Base-by-base conservation (phyloP, 805 yeast species). In the Ogataea populi-albae region DNA sequence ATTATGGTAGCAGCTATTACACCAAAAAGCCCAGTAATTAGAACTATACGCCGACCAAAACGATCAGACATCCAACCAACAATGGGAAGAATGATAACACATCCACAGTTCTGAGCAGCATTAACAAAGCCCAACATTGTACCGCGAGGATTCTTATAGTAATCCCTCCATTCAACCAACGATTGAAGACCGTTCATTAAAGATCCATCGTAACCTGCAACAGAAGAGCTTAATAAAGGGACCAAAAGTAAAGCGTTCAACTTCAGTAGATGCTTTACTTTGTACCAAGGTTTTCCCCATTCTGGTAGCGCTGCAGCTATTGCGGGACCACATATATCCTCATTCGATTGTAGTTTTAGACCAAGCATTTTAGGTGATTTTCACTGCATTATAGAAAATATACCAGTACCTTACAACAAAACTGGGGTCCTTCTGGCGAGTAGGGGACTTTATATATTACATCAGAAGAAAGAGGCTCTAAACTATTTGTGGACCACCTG, bases 11-110 rank as follows among this genome's bases (percentile, higher is more conserved):
- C 85, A 27, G 77, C 41, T 20, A 75, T 59, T 46, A 80, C 73
- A 30, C 77, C 64, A 12, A 66, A 12, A 29, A 76, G 62, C 9
- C 88, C 87, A 16, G 63, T 31, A 17, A 71, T 47, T 23, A 81
- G 67, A 37, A 73, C 52, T 16, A 75, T 75, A 55, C 77, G 75
- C 61, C 91, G 76, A 27, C 91, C 89, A 30, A 66, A 48, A 17
- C 34, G 40, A 60, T 53, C 69, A 59, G 62, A 77, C 57, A 41
- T 74, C 76, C 32, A 52, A 54, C 33, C 45, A 21, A 59, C 36
- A 7, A 38, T 14, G 3, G 52, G 46, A 6, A 62, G 41, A 5
- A 61, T 46, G 12, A 62, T 32, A n/a, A 66, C 29, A 30, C 45
- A 46, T 35, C 75, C 75, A 40, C 64, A 62, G 40, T 50, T 52